Conservation (phyloP, 805 yeast species). For the Metschnikowia arizonensis region DNA sequence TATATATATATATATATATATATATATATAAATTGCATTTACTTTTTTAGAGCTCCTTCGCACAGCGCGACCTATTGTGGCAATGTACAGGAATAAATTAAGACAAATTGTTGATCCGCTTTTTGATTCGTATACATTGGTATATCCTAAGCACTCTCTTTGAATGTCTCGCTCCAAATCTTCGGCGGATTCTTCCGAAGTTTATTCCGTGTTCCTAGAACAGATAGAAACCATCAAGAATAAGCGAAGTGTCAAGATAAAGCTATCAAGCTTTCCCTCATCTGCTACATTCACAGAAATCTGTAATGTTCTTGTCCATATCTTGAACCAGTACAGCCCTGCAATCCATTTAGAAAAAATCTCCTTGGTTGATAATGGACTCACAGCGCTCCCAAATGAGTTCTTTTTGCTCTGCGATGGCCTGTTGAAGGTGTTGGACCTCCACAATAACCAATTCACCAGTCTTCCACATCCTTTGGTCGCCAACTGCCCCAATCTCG, state of each 20-base stretch:
- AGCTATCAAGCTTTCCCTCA: slow-evolving; percentile 12
- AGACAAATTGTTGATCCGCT: slow-evolving; percentile 1
- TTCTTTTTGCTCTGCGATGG: slow-evolving; percentile 12
- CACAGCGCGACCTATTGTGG: not conserved
- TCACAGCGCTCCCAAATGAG: slow-evolving; percentile 12
- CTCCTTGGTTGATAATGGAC: slow-evolving; percentile 8
- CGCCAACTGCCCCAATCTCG: slow-evolving; percentile 40
- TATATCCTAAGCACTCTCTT: not conserved
- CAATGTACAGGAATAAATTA: not conserved
- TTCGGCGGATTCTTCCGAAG: slow-evolving; percentile 2
- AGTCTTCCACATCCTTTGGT: slow-evolving; percentile 48
- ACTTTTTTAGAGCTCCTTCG: not conserved
- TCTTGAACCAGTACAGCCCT: slow-evolving; percentile 9
- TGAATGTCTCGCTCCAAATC: slow-evolving; percentile 4
- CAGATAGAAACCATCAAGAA: slow-evolving; percentile 13
- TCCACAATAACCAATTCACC: slow-evolving; percentile 56
- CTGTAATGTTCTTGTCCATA: slow-evolving; percentile 11
- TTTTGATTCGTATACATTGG: not conserved
- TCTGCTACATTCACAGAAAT: slow-evolving; percentile 9
- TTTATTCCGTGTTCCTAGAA: slow-evolving; percentile 2
- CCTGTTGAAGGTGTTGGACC: slow-evolving; percentile 49
- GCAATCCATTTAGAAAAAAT: slow-evolving; percentile 13
- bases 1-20: too few relatives aligned
- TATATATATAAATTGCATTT: too few relatives aligned
- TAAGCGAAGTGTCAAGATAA: slow-evolving; percentile 14